These are phyloP conservation scores for Beauveria sp. DNA, from an alignment of 2,329 filamentous ascomycete species.

Conservation along the genomic window DNA sequence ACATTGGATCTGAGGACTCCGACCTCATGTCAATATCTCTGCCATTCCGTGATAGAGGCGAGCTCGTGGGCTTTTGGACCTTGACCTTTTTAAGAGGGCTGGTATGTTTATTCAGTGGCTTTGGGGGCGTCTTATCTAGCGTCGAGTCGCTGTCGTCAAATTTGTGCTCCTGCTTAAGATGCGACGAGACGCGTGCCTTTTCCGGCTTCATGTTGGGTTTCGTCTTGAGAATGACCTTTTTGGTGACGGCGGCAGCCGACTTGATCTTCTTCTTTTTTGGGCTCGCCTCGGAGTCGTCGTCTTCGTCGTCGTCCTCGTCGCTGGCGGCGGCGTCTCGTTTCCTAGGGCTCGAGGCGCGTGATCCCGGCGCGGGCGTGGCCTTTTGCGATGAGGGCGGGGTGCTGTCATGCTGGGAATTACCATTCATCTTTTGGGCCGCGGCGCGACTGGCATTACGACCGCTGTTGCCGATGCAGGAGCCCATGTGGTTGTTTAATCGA, in stretches of 20 bases:
- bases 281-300: constrained; percentile 42
- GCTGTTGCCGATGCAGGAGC: constrained; percentile 59
- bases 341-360: constrained; percentile 45
- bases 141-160: constrained; percentile 21
- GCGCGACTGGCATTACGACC: constrained; percentile 55
- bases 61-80: constrained; percentile 39
- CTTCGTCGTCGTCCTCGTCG: constrained; percentile 43
- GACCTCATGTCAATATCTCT: constrained; percentile 44
- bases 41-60: constrained; percentile 42
- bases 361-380: constrained; percentile 50
- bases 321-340: constrained; percentile 44
- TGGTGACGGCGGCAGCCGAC: constrained; percentile 32
- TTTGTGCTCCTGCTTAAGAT: constrained; percentile 43
- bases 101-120: constrained; percentile 27
- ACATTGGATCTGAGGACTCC: constrained; percentile 49
- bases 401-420: constrained; percentile 45
- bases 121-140: constrained; percentile 25
- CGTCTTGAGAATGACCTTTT: constrained; percentile 50
- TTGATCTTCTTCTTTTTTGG: constrained; percentile 56
- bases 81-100: constrained; percentile 37
- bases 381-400: constrained; percentile 58
- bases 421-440: constrained; percentile 56
- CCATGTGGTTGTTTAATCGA: constrained; percentile 61
- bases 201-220: constrained; percentile 46
- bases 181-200: constrained; percentile 44